phyloP scores from a whole-genome alignment of 73 alveolate species.

The Paramecium tetraurelia region DNA sequence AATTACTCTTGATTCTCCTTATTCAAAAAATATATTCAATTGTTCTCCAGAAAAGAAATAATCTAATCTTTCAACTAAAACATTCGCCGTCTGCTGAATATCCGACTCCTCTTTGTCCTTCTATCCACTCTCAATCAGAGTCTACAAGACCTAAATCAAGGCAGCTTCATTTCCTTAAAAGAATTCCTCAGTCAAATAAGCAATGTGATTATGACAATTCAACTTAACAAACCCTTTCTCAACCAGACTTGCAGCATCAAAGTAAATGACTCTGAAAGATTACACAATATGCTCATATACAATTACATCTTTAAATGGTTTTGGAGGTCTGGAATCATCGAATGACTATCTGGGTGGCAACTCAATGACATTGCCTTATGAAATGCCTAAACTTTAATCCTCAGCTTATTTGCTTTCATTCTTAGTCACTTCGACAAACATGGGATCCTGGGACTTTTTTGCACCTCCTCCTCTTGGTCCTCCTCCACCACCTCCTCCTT shows the following conservation, averaged over 20 bases:
- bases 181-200: background rate
- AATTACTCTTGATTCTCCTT: background rate
- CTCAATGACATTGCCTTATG: conserved; percentile 27
- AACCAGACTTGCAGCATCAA: background rate
- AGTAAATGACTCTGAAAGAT: background rate
- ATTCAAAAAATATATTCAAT: background rate
- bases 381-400: background rate
- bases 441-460: background rate
- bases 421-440: background rate
- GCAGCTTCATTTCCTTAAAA: conserved; percentile 11
- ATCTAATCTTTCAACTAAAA: conserved; percentile 1
- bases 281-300: background rate
- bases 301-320: background rate
- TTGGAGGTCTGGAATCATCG: background rate
- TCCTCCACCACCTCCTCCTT: conserved; percentile 12
- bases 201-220: background rate
- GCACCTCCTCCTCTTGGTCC: conserved; percentile 31
- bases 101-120: background rate
- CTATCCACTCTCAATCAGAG: conserved; percentile 28
- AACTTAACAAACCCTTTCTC: background rate
- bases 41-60: background rate
- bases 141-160: background rate
- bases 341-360: background rate
- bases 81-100: background rate
- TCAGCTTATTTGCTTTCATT: background rate